Percentiles rank a stretch among this genome's conserved stretches.
Conservation (phyloP, 2,329 filamentous ascomycete species). For the Lasiodiplodia theobromae region DNA sequence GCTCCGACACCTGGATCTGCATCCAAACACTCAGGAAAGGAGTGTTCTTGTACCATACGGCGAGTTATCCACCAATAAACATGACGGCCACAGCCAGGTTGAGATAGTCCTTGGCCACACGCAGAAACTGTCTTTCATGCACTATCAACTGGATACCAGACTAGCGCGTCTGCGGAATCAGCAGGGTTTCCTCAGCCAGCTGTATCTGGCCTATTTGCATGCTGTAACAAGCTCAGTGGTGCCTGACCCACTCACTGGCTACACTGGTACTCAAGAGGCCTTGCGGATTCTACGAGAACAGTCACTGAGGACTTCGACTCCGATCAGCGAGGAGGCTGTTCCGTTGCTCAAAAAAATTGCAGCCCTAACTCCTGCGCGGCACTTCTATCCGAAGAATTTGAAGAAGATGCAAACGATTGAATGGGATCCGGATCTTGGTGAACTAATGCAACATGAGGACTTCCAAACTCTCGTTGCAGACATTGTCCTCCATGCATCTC, state of each 20-base stretch:
- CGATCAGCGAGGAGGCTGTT: slow-evolving; percentile 39
- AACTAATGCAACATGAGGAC: slow-evolving; percentile 36
- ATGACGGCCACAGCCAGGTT: not conserved
- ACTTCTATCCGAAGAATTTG: slow-evolving; percentile 54
- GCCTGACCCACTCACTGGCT: slow-evolving; percentile 56
- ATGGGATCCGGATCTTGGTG: slow-evolving; percentile 50
- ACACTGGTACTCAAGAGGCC: slow-evolving; percentile 64
- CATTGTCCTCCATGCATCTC: slow-evolving; percentile 29
- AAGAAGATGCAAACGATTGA: slow-evolving; percentile 52
- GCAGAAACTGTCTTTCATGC: slow-evolving; percentile 4
- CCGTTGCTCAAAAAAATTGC: slow-evolving; percentile 40
- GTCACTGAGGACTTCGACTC: slow-evolving; percentile 56
- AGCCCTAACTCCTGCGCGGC: slow-evolving; percentile 43
- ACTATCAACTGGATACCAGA: slow-evolving; percentile 1
- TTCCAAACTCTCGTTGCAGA: slow-evolving; percentile 32
- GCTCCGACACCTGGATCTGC: slow-evolving; percentile 38
- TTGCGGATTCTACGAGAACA: slow-evolving; percentile 58
- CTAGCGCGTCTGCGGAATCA: not conserved
- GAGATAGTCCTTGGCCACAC: not conserved
- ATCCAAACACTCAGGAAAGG: not conserved
- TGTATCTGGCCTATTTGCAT: slow-evolving; percentile 61
- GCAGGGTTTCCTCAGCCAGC: slow-evolving; percentile 50
- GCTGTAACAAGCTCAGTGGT: slow-evolving; percentile 62
- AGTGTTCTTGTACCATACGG: slow-evolving; percentile 30
- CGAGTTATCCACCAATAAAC: not conserved